A percentile compares a stretch with the other conserved stretches of the same genome.
These are phyloP conservation scores for Emergomyces africanus DNA, from an alignment of 2,329 filamentous ascomycete species.

Conservation along the genomic window DNA sequence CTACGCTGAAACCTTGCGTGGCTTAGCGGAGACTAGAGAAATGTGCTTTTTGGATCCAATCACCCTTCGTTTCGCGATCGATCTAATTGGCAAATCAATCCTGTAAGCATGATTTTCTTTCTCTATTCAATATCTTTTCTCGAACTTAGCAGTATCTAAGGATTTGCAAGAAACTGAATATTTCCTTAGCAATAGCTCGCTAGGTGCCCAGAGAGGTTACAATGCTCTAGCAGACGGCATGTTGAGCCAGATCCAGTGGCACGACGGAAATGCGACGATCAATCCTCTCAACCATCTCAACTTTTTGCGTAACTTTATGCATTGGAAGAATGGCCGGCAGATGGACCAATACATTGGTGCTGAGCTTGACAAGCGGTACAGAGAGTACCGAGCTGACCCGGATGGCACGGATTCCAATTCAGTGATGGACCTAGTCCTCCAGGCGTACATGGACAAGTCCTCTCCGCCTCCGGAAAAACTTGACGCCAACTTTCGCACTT, in stretches of 20 bases:
- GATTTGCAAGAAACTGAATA: background rate
- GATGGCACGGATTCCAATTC: constrained; percentile 7
- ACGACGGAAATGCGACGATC: background rate
- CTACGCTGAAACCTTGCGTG: constrained; percentile 22
- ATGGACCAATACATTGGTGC: background rate
- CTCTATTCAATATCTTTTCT: background rate
- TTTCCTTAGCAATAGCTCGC: background rate
- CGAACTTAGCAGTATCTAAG: background rate
- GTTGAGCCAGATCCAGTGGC: background rate
- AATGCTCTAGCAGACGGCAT: background rate
- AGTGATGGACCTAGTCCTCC: constrained; percentile 7
- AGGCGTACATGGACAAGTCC: background rate
- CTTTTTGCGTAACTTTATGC: background rate
- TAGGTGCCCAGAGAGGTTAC: background rate
- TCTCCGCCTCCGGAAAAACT: constrained; percentile 1
- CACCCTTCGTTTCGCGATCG: constrained; percentile 28
- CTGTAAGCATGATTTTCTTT: background rate
- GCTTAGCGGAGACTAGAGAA: constrained; percentile 21
- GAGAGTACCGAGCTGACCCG: background rate
- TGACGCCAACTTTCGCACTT: constrained; percentile 12
- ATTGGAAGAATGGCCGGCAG: background rate
- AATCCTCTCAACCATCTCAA: background rate
- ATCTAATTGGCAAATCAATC: constrained; percentile 1
- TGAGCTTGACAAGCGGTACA: background rate
- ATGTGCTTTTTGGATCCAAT: constrained; percentile 29